phyloP scores from a whole-genome alignment of 2,329 filamentous ascomycete species.

The Allantophomopsis lycopodina region DNA sequence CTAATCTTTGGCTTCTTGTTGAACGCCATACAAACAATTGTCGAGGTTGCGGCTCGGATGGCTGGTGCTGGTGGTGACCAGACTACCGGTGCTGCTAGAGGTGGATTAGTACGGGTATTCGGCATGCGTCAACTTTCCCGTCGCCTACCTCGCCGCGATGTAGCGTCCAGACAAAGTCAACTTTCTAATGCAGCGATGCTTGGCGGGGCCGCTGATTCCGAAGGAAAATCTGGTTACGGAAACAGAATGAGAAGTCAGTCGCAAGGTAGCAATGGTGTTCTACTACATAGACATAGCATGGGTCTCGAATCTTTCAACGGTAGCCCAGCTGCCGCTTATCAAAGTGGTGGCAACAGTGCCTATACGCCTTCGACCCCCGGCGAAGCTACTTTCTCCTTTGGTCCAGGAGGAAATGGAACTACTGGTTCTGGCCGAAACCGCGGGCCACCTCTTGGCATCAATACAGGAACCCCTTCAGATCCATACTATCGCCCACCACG shows the following conservation, averaged over 20 bases:
- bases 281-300: conserved; percentile 40
- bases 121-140: conserved; percentile 80
- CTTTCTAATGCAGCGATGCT: conserved; percentile 75
- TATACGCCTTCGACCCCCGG: conserved; percentile 62
- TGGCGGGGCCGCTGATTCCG: conserved; percentile 38
- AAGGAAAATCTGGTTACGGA: conserved; percentile 45
- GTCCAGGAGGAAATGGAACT: conserved; percentile 30
- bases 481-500: conserved; percentile 84
- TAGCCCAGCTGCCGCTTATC: conserved; percentile 26
- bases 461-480: conserved; percentile 43
- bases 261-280: conserved; percentile 42
- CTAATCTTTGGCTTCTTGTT: conserved; percentile 87
- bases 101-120: conserved; percentile 81
- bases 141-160: conserved; percentile 46
- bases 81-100: conserved; percentile 53
- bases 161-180: conserved; percentile 63
- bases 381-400: conserved; percentile 57
- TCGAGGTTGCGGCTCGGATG: conserved; percentile 76
- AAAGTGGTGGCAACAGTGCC: conserved; percentile 44
- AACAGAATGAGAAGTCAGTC: conserved; percentile 48
- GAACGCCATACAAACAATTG: conserved; percentile 77
- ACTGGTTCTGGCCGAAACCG: conserved; percentile 10
- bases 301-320: conserved; percentile 36
- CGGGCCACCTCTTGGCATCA: conserved; percentile 28
- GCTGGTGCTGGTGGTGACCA: conserved; percentile 72